Evolutionary conservation across 805 yeast species (phyloP).

Genomic region (Saturnispora bothae): DNA sequence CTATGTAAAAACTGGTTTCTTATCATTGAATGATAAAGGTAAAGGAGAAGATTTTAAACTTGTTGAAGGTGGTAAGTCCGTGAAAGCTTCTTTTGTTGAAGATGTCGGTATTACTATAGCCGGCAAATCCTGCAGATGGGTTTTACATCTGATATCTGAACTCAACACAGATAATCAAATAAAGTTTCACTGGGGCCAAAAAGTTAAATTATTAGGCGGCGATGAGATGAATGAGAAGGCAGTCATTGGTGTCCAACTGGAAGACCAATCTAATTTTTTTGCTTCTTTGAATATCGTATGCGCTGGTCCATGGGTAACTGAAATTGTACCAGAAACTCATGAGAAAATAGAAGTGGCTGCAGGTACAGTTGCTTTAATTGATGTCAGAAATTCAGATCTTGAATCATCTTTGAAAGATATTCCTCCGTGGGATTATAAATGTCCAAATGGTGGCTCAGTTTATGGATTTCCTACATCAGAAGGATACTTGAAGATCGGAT

Average conservation of each 20-base stretch:
- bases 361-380: constrained; percentile 24
- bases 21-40: background rate
- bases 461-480: constrained; percentile 24
- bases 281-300: constrained; percentile 18
- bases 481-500: constrained; percentile 24
- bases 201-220: constrained; percentile 11
- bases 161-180: constrained; percentile 16
- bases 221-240: constrained; percentile 12
- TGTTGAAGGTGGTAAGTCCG: constrained; percentile 8
- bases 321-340: constrained; percentile 22
- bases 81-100: constrained; percentile 19
- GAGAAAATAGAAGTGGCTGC: constrained; percentile 23
- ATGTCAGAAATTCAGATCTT: constrained; percentile 14
- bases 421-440: constrained; percentile 25
- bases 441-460: constrained; percentile 26
- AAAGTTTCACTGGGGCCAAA: constrained; percentile 17
- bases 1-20: constrained; percentile 14
- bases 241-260: constrained; percentile 20
- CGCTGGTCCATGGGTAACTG: constrained; percentile 24
- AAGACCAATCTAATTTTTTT: constrained; percentile 17
- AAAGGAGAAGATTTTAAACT: constrained; percentile 10
- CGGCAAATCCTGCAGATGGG: constrained; percentile 26
- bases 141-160: constrained; percentile 13
- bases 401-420: constrained; percentile 16
- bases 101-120: constrained; percentile 26